These are phyloP conservation scores for Penicilliopsis zonata DNA, from an alignment of 495 filamentous ascomycete species.

Conservation along the genomic window DNA sequence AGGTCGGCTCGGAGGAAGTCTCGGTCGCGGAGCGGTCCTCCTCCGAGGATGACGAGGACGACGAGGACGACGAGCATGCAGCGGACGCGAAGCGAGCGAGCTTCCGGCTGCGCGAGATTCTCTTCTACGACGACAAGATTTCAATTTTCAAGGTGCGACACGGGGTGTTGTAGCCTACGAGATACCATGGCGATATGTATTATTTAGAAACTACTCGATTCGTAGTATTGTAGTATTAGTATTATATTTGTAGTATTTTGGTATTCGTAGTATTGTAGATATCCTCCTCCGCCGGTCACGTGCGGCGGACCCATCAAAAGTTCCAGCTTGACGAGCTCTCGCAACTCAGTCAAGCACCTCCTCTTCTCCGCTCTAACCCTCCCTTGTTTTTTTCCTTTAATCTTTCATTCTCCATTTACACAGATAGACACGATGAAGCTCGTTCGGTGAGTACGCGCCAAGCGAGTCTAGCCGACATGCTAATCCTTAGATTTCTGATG, in stretches of 20 bases:
- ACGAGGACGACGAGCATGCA: constrained; percentile 32
- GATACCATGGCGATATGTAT: too few relatives aligned
- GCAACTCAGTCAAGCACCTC: too few relatives aligned
- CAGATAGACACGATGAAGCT: constrained; percentile 81
- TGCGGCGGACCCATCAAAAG: too few relatives aligned
- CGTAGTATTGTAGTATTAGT: too few relatives aligned
- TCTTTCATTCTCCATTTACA: too few relatives aligned
- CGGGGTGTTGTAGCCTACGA: constrained; percentile 59
- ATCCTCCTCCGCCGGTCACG: too few relatives aligned
- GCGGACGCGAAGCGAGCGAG: constrained; percentile 31
- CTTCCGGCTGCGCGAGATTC: constrained; percentile 67
- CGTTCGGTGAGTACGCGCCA: constrained; percentile 66
- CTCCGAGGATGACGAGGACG: constrained; percentile 41
- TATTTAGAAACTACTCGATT: too few relatives aligned
- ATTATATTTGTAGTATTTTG: too few relatives aligned
- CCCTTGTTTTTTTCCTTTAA: too few relatives aligned
- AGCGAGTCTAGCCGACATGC: constrained; percentile 6
- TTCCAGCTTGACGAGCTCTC: too few relatives aligned
- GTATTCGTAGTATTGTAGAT: too few relatives aligned
- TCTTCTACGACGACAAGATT: constrained; percentile 84
- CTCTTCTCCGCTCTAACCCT: too few relatives aligned
- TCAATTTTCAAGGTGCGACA: constrained; percentile 73
- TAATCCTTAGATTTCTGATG: constrained; percentile 83
- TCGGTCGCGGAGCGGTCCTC: constrained; percentile 24
- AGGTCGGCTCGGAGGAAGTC: constrained; percentile 19